Evolutionary conservation across 2,329 filamentous ascomycete genomes (phyloP), one percentile per base, ranked within the genome.

Genomic region (Metarhizium album): DNA sequence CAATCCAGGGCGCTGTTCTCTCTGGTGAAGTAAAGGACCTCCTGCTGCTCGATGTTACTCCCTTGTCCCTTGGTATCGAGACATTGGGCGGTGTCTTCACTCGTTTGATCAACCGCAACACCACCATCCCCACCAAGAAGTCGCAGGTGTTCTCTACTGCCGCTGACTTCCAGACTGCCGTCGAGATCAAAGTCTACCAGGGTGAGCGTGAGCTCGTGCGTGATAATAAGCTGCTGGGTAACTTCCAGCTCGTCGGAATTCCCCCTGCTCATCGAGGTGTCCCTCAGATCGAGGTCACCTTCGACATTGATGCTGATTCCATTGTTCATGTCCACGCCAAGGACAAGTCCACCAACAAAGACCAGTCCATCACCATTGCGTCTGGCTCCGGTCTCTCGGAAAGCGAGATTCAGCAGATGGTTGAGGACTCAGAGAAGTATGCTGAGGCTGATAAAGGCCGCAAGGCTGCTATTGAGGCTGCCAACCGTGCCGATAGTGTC

Each of bases 111-210:
- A 95, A 95, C 84, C 88, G 91, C 64, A 97, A 97, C 82, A 97
- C 91, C 66, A 96, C 91, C 59, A 97, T 97, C 67, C 91, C 91
- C 52, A 97, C 91, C 75, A 96, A 96, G 86, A 97, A 97, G 79
- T 96, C 90, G 13, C 90, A 96, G 76, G 40, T 90, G 67, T 97
- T 97, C 83, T 96, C 90, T 51, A 97, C 91, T 48, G 90, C 90
- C 50, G 90, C 91, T 60, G 91, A 97, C 71, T 95, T 94, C 87
- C 91, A 97, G 80, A 95, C 88, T 57, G 91, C 90, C 61, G 91
- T 97, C 66, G 90, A 96, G 79, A 97, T 97, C 80, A 96, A 97
- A 87, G 91, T 97, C 58, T 97, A 84, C 86, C 90, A 97, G 84
- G 91, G 91, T 79, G 91, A 97, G 82, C 91, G 91, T 87, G 90